Conservation (phyloP, 805 yeast genomes). For the Wickerhamiella nectarea region DNA sequence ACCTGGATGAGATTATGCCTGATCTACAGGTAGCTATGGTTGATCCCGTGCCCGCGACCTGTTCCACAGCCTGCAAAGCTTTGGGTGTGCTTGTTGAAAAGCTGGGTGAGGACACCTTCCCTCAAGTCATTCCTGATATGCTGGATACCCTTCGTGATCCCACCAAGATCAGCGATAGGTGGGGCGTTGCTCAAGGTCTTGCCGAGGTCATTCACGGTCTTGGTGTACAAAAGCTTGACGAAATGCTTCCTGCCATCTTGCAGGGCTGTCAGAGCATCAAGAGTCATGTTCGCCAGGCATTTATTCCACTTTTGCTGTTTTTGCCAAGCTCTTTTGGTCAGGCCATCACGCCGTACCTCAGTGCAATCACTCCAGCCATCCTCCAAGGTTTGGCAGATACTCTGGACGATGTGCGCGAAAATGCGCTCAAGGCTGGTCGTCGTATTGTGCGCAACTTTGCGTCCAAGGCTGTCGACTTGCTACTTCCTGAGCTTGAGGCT, state of each 20-base stretch:
- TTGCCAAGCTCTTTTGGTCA: conserved; percentile 87
- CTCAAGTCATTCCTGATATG: conserved; percentile 72
- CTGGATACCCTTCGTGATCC: conserved; percentile 66
- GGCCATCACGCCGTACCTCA: conserved; percentile 74
- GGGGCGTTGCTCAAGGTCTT: conserved; percentile 95
- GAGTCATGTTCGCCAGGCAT: conserved; percentile 74
- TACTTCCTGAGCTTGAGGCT: conserved; percentile 83
- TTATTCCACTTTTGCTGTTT: conserved; percentile 75
- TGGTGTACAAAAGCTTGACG: conserved; percentile 79
- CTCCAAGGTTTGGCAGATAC: conserved; percentile 81
- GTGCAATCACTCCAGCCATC: conserved; percentile 79
- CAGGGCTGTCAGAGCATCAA: conserved; percentile 55
- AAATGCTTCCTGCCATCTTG: conserved; percentile 67
- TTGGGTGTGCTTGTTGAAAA: conserved; percentile 92
- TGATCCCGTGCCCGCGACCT: conserved; percentile 93
- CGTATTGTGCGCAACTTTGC: conserved; percentile 85
- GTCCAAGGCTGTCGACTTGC: conserved; percentile 76
- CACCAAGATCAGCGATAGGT: conserved; percentile 69
- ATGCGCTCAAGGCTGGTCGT: conserved; percentile 85
- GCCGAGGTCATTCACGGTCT: conserved; percentile 89
- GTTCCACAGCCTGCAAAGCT: conserved; percentile 96
- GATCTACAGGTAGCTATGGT: conserved; percentile 92
- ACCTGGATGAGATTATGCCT: conserved; percentile 58
- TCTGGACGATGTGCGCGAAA: conserved; percentile 76
- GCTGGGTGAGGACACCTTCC: conserved; percentile 91